phyloP scores from a whole-genome alignment of 192 early-diverging fungal genomes.

The Globomyces pollinis-pini region DNA sequence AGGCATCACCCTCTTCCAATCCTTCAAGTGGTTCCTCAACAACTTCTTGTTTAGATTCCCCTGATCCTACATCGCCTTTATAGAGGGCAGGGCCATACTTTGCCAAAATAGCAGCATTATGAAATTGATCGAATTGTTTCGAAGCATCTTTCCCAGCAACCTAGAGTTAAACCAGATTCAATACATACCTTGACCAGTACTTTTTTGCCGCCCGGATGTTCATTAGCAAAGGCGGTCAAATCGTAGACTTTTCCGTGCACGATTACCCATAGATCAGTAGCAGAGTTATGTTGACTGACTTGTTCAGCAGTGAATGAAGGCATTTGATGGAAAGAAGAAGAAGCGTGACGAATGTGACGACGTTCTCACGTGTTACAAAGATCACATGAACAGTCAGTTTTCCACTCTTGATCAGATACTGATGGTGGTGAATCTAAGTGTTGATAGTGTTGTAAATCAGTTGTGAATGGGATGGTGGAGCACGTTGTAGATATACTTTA shows the following conservation, averaged over 20 bases:
- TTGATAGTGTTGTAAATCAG: too few species aligned
- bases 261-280: slow-evolving; percentile 71
- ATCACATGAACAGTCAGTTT: too few species aligned
- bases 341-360: too few species aligned
- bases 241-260: slow-evolving; percentile 65
- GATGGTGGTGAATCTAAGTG: too few species aligned
- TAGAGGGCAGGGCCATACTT: slow-evolving; percentile 55
- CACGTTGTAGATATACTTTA: too few species aligned
- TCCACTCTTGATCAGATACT: too few species aligned
- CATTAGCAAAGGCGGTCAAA: slow-evolving; percentile 39
- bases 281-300: slow-evolving; percentile 64
- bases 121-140: slow-evolving; percentile 82
- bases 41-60: slow-evolving; percentile 8
- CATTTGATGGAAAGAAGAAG: too few species aligned
- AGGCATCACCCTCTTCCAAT: slow-evolving; percentile 39
- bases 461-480: too few species aligned
- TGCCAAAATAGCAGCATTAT: slow-evolving; percentile 56
- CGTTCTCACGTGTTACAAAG: too few species aligned
- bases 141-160: slow-evolving; percentile 72
- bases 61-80: slow-evolving; percentile 56
- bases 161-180: slow-evolving; percentile 51
- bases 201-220: slow-evolving; percentile 54
- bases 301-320: slow-evolving; percentile 63
- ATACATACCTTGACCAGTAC: slow-evolving; percentile 20
- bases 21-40: slow-evolving; percentile 9